phyloP scores from a whole-genome alignment of 2,329 filamentous ascomycete genomes.

The Phyllosticta capitalensis region DNA sequence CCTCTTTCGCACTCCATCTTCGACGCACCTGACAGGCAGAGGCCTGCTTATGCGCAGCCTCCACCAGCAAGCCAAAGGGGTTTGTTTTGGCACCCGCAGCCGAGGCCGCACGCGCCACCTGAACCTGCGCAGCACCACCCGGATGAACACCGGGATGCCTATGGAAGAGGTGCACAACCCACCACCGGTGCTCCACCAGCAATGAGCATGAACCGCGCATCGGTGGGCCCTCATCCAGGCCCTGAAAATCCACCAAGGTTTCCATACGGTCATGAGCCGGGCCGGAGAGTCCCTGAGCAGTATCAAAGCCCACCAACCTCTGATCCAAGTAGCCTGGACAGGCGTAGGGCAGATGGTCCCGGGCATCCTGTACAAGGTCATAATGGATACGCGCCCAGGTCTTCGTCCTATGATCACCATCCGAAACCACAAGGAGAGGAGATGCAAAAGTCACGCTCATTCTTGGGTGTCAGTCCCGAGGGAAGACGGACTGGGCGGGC shows the following conservation, averaged over 20 bases:
- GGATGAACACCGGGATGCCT: slow-evolving; percentile 21
- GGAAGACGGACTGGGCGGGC: slow-evolving; percentile 73
- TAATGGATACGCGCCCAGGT: slow-evolving; percentile 18
- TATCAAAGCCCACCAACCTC: slow-evolving; percentile 31
- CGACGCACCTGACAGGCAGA: slow-evolving; percentile 21
- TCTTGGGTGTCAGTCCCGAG: slow-evolving; percentile 64
- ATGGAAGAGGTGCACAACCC: slow-evolving; percentile 1
- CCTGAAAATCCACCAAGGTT: slow-evolving; percentile 5
- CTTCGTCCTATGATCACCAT: slow-evolving; percentile 28
- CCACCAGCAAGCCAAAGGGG: slow-evolving; percentile 16
- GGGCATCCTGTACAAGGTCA: slow-evolving; percentile 25
- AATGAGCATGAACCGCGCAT: slow-evolving; percentile 2
- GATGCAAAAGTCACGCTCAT: slow-evolving; percentile 51
- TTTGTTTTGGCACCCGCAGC: slow-evolving; percentile 23
- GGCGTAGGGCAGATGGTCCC: slow-evolving; percentile 25
- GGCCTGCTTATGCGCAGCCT: neutral
- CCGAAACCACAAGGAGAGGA: slow-evolving; percentile 40
- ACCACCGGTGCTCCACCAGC: neutral
- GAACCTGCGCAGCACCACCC: slow-evolving; percentile 21
- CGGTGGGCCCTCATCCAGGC: neutral
- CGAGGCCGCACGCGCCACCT: slow-evolving; percentile 18
- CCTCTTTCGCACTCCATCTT: slow-evolving; percentile 29
- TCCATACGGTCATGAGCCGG: slow-evolving; percentile 23
- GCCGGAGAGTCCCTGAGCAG: slow-evolving; percentile 26
- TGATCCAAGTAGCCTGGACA: slow-evolving; percentile 26